phyloP scores from a whole-genome alignment of 306 rosid species.

The Rosa rugosa region DNA sequence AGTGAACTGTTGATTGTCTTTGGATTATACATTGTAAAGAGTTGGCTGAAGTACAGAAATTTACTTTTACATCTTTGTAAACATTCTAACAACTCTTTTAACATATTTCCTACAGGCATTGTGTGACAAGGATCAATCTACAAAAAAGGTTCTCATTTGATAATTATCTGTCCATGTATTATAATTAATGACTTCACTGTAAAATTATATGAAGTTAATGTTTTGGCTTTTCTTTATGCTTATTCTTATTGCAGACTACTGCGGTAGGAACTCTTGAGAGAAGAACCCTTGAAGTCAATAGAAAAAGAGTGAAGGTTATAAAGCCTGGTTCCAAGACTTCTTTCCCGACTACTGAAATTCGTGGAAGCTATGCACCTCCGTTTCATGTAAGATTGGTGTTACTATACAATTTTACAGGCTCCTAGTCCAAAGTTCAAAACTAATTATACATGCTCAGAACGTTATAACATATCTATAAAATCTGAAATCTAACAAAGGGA shows the following conservation, averaged over 20 bases:
- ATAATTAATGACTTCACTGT: conserved; percentile 8
- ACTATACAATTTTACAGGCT: not conserved
- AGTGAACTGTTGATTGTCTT: not conserved
- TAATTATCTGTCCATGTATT: conserved; percentile 11
- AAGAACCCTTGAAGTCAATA: conserved; percentile 79
- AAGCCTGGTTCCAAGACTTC: conserved; percentile 95
- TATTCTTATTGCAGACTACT: conserved; percentile 51
- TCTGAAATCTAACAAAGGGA: not conserved
- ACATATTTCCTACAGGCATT: conserved; percentile 51
- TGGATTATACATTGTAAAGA: not conserved
- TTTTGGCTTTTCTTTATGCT: conserved; percentile 10
- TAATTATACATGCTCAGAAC: not conserved
- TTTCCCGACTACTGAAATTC: conserved; percentile 88
- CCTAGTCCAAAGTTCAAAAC: not conserved
- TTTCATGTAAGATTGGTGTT: conserved; percentile 70
- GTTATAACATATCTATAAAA: not conserved
- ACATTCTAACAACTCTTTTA: conserved; percentile 11
- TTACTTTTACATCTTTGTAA: not conserved
- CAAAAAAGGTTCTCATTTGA: conserved; percentile 61
- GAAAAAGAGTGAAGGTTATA: conserved; percentile 84
- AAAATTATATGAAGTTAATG: not conserved
- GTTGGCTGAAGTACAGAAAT: not conserved
- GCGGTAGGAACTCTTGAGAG: conserved; percentile 72
- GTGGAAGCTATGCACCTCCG: conserved; percentile 93
- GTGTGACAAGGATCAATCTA: conserved; percentile 79